Base-by-base conservation (phyloP, 192 early-diverging fungal genomes). In the Dissophora globulifera region DNA sequence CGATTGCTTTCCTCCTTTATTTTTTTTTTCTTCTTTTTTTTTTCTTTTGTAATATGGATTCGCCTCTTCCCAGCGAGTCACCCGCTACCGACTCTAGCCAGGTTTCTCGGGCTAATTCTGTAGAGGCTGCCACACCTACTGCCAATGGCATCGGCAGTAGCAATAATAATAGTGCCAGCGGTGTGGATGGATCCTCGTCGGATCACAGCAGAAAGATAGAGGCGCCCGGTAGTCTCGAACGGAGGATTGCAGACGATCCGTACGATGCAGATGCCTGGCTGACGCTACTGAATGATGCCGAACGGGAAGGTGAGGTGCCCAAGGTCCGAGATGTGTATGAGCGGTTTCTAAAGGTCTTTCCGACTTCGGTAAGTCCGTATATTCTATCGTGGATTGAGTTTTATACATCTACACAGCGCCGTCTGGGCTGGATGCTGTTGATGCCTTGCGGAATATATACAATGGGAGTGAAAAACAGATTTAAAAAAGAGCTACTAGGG, bases 331-430 rank as follows among this genome's bases (percentile, higher is more conserved):
- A 90, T 23, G 79, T 85, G 0, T 96, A 86, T 80, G 89, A 89
- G 48, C 79, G 82, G 7, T 87, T 94, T 25, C 55, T 95, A 29
- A 84, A 87, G 61, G 85, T 90, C 50, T 97, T 90, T 68, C 96
- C 96, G 27, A 88, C 89, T 29, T 86, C 91, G 69, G 93, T 95
- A 87, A 82, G 88, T 87, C 42, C 5, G 16, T 26, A 2, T 66
- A 52, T 33, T 32, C 26, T 22, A 22, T 30, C 52, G 30, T 41
- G 29, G 38, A 11, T 9, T 12, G n/a, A 29, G 19, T 55, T 45
- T 43, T 22, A 25, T 25, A 25, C 9, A 48, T n/a, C 15, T 48
- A 48, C 22, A 48, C 46, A 10, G 38, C 38, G 38, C 7, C 7
- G 38, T 10, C 38, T 40, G 7, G 38, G 38, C 7, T 7, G 38